Evolutionary conservation across 1,139 yeast genomes (phyloP).

Genomic region (Yamadazyma buinensis): DNA sequence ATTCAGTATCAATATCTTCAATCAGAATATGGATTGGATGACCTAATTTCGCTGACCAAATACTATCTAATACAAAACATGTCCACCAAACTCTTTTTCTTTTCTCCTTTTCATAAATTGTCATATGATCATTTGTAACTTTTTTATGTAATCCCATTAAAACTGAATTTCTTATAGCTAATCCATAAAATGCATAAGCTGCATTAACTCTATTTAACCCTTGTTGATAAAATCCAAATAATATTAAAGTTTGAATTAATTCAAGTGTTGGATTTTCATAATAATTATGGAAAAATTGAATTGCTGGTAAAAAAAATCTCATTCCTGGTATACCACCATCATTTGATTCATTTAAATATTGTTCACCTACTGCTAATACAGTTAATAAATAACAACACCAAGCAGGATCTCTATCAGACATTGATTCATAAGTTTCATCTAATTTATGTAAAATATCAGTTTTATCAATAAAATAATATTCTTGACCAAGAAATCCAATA

Average conservation of each 20-base stretch:
- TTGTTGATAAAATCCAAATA: constrained; percentile 13
- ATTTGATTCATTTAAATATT: constrained; percentile 11
- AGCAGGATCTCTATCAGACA: constrained; percentile 8
- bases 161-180: constrained; percentile 11
- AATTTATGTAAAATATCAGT: constrained; percentile 8
- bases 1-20: constrained; percentile 10
- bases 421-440: constrained; percentile 8
- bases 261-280: constrained; percentile 10
- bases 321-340: constrained; percentile 14
- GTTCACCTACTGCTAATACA: constrained; percentile 13
- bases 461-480: constrained; percentile 11
- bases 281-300: constrained; percentile 9
- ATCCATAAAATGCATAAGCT: constrained; percentile 12
- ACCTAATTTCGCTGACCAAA: constrained; percentile 13
- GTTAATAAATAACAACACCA: constrained; percentile 12
- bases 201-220: constrained; percentile 11
- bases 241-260: constrained; percentile 10
- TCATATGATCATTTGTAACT: constrained; percentile 1
- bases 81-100: constrained; percentile 15
- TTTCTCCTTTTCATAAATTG: constrained; percentile 8
- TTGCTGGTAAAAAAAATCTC: constrained; percentile 12
- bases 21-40: constrained; percentile 10
- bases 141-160: constrained; percentile 12
- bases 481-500: constrained; percentile 11
- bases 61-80: constrained; percentile 10